Conservation (phyloP, 1,284 basidiomycete species). For the Ceratobasidium sp. region DNA sequence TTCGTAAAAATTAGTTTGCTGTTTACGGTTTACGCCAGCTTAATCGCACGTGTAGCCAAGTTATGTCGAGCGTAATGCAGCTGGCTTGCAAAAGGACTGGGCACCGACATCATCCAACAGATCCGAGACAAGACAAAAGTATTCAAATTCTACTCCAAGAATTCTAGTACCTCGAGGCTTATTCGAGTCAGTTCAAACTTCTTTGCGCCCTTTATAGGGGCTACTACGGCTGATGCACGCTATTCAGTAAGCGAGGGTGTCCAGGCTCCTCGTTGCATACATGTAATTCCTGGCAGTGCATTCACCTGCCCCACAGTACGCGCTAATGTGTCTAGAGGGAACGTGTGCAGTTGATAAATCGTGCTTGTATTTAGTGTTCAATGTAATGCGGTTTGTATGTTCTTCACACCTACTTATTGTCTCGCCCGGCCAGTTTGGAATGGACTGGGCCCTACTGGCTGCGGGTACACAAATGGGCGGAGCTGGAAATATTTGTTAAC, state of each 20-base stretch:
- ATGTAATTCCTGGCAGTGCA: constrained; percentile 22
- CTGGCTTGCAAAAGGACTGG: constrained; percentile 21
- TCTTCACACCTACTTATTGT: constrained; percentile 14
- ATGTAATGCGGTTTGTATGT: constrained; percentile 33
- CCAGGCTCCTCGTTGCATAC: constrained; percentile 13
- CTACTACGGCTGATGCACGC: constrained; percentile 31
- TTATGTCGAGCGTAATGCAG: constrained; percentile 23
- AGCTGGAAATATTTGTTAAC: not conserved
- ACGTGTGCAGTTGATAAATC: not conserved
- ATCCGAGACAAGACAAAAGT: not conserved
- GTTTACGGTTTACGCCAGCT: not conserved
- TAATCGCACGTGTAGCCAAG: not conserved
- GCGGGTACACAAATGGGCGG: not conserved
- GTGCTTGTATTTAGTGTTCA: constrained; percentile 12
- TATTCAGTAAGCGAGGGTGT: constrained; percentile 14
- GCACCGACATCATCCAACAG: constrained; percentile 22
- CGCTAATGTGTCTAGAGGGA: not conserved
- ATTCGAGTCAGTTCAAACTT: constrained; percentile 31
- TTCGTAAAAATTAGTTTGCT: too few relatives aligned
- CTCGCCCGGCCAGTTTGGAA: constrained; percentile 18
- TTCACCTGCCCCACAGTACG: constrained; percentile 11
- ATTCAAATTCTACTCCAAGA: not conserved
- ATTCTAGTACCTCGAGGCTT: not conserved
- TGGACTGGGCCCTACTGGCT: constrained; percentile 1
- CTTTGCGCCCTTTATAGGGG: constrained; percentile 34